phyloP scores from a whole-genome alignment of 1,284 basidiomycete species.

The Irpex lacteus region DNA sequence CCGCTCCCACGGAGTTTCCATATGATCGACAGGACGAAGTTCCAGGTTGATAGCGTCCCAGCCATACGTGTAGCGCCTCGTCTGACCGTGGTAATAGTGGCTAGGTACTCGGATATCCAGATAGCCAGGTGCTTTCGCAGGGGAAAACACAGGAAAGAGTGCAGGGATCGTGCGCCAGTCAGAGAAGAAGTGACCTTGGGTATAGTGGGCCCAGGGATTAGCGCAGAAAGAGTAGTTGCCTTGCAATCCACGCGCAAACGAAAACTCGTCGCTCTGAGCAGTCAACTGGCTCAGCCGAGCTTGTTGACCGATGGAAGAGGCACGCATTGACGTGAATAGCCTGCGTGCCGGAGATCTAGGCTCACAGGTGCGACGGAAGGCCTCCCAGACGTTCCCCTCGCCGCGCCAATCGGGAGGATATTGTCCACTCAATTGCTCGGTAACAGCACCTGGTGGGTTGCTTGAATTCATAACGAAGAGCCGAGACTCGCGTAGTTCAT shows the following conservation, averaged over 20 bases:
- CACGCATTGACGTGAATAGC: slow-evolving; percentile 72
- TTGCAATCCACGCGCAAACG: slow-evolving; percentile 58
- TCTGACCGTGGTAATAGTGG: slow-evolving; percentile 90
- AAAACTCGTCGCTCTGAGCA: slow-evolving; percentile 51
- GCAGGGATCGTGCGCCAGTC: slow-evolving; percentile 88
- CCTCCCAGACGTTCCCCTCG: slow-evolving; percentile 87
- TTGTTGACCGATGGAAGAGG: slow-evolving; percentile 33
- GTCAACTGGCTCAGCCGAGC: slow-evolving; percentile 22
- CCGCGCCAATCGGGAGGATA: slow-evolving; percentile 84
- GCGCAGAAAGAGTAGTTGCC: slow-evolving; percentile 75
- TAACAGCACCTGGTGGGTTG: slow-evolving; percentile 46
- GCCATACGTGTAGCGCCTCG: slow-evolving; percentile 83
- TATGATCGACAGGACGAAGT: slow-evolving; percentile 70
- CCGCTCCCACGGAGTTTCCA: slow-evolving; percentile 82
- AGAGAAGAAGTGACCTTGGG: slow-evolving; percentile 93
- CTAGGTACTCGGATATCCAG: slow-evolving; percentile 90
- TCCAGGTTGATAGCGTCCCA: slow-evolving; percentile 78
- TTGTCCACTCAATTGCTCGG: slow-evolving; percentile 61
- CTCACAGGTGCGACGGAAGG: slow-evolving; percentile 87
- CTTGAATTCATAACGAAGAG: slow-evolving; percentile 12
- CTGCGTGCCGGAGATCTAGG: slow-evolving; percentile 77
- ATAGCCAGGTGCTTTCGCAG: slow-evolving; percentile 81
- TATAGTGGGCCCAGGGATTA: slow-evolving; percentile 78
- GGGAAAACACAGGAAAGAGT: slow-evolving; percentile 89
- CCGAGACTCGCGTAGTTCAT: slow-evolving; percentile 15